These are phyloP conservation scores for Chrysanthemum seticuspe DNA, from an alignment of 129 eudicot genomes.

Conservation along the genomic window DNA sequence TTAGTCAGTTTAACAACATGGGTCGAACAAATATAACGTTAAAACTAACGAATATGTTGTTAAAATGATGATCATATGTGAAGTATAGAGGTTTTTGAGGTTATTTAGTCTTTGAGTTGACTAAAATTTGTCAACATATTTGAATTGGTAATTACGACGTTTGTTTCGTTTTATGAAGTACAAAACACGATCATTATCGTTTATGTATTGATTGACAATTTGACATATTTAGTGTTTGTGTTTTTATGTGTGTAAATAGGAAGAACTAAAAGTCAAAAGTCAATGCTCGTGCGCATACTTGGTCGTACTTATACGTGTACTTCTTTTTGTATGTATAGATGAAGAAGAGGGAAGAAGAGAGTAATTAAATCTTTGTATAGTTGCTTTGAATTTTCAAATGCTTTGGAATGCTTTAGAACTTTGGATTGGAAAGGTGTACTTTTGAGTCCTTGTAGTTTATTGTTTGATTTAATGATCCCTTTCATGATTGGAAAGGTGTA, in stretches of 20 bases:
- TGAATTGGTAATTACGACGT: constrained; percentile 31
- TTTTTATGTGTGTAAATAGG: constrained; percentile 11
- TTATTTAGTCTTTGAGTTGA: constrained; percentile 30
- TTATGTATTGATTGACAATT: not conserved
- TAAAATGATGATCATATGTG: not conserved
- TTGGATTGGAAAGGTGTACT: constrained; percentile 1
- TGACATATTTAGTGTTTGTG: not conserved
- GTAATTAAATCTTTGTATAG: not conserved
- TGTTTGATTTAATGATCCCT: not conserved
- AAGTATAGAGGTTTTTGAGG: not conserved
- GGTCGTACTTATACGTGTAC: constrained; percentile 27
- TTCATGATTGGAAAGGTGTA: too few species aligned
- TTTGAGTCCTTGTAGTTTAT: not conserved
- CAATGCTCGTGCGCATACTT: constrained; percentile 39
- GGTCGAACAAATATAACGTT: not conserved
- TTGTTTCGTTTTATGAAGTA: constrained; percentile 25
- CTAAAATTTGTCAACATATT: constrained; percentile 29
- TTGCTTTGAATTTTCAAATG: constrained; percentile 23
- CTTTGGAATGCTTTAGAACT: not conserved
- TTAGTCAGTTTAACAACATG: not conserved
- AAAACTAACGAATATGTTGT: not conserved
- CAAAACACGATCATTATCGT: constrained; percentile 22
- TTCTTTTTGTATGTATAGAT: constrained; percentile 6
- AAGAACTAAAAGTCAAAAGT: constrained; percentile 39
- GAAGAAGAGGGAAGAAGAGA: constrained; percentile 14